Conservation (phyloP, 1,284 basidiomycete species). For the Meira nashicola region DNA sequence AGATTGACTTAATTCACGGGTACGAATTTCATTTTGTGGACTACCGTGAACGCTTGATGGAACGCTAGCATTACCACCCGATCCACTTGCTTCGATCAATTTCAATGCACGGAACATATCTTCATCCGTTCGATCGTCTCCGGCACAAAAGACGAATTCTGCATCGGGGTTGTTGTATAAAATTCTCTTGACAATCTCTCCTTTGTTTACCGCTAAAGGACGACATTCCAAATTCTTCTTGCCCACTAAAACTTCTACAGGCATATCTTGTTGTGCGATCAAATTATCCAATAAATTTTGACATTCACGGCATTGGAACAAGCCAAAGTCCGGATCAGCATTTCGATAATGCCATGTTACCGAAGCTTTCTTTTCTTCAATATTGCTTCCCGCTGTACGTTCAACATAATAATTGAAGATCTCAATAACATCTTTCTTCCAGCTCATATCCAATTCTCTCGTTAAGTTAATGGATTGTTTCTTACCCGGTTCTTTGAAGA, state of each 20-base stretch:
- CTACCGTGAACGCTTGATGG: background rate
- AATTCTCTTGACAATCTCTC: conserved; percentile 92
- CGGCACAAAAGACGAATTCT: conserved; percentile 93
- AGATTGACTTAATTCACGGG: background rate
- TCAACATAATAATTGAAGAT: conserved; percentile 96
- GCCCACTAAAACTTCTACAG: conserved; percentile 59
- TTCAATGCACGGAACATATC: conserved; percentile 49
- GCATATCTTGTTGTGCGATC: conserved; percentile 42
- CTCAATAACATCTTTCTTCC: conserved; percentile 92
- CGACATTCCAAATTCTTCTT: conserved; percentile 98
- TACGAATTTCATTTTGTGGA: background rate
- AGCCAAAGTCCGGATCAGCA: conserved; percentile 88
- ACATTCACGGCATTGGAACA: conserved; percentile 67
- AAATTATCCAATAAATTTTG: conserved; percentile 91
- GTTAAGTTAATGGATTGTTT: conserved; percentile 82
- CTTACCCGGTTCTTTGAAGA: conserved; percentile 69
- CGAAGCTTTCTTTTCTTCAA: conserved; percentile 92
- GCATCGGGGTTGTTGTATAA: conserved; percentile 86
- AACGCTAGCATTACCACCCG: background rate
- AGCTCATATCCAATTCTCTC: conserved; percentile 86
- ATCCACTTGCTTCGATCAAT: conserved; percentile 18
- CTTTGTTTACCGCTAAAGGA: conserved; percentile 92
- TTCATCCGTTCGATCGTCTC: conserved; percentile 82
- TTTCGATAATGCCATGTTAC: conserved; percentile 97
- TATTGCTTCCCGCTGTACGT: conserved; percentile 84